Conservation (phyloP, 768 basidiomycete genomes). For the Coprinellus micaceus region DNA sequence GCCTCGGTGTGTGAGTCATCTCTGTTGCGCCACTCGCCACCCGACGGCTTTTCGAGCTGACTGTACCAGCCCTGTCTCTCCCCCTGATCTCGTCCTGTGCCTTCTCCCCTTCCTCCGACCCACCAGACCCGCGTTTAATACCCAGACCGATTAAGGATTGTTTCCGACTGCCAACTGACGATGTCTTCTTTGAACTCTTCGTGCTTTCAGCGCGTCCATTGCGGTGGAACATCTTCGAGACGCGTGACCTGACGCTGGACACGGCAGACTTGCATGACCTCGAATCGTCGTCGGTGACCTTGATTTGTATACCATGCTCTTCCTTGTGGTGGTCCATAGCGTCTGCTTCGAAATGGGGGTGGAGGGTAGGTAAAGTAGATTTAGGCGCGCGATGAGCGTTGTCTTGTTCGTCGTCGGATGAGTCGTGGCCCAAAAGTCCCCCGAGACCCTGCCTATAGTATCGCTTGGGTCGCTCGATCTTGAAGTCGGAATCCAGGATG, state of each 20-base stretch:
- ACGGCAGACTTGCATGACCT: constrained; percentile 48
- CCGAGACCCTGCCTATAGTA: constrained; percentile 80
- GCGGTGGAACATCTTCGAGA: constrained; percentile 45
- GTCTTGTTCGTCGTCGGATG: background rate
- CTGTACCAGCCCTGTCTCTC: background rate
- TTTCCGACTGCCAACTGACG: background rate
- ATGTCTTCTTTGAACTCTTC: background rate
- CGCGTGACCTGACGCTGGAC: constrained; percentile 43
- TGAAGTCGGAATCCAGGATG: constrained; percentile 83
- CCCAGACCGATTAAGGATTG: background rate
- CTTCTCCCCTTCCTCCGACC: background rate
- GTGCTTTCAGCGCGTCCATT: constrained; percentile 2
- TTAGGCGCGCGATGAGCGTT: background rate
- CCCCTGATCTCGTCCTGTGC: background rate
- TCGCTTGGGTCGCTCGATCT: constrained; percentile 84
- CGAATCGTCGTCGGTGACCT: constrained; percentile 14
- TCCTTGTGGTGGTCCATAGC: background rate
- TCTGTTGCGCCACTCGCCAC: background rate
- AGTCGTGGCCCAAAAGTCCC: constrained; percentile 50
- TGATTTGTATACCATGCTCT: background rate
- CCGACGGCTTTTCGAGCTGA: background rate
- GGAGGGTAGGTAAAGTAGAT: background rate
- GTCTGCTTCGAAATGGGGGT: background rate
- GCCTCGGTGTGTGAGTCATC: background rate
- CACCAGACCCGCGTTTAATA: background rate